These are phyloP conservation scores for Fagus crenata DNA, from an alignment of 306 rosid genomes.

Conservation along the genomic window DNA sequence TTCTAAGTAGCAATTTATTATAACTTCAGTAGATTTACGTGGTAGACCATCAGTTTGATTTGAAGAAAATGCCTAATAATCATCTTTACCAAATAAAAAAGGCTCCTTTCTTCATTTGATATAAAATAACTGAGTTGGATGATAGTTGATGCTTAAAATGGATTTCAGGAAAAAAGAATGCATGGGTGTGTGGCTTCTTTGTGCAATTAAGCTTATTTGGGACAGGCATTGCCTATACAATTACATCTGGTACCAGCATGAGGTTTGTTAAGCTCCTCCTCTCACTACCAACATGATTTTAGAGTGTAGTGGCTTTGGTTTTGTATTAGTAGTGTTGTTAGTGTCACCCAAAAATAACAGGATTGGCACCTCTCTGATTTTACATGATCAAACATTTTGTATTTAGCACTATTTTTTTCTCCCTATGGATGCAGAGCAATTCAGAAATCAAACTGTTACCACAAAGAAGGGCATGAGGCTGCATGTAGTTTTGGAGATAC, in stretches of 20 bases:
- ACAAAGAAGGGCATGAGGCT: slow-evolving; percentile 27
- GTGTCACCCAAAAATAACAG: no score
- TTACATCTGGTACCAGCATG: slow-evolving; percentile 53
- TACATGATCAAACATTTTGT: no score
- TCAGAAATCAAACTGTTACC: slow-evolving; percentile 42
- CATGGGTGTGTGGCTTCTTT: slow-evolving; percentile 36
- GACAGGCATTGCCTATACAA: slow-evolving; percentile 52
- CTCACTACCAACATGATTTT: background rate
- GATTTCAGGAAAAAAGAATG: slow-evolving; percentile 37
- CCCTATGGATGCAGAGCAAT: slow-evolving; percentile 48
- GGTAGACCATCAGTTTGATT: no score
- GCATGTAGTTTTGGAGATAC: slow-evolving; percentile 36
- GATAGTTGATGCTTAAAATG: background rate
- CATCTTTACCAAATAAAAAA: background rate
- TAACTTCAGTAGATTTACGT: no score
- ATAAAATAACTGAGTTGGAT: no score
- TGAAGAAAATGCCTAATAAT: background rate
- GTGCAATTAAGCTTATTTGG: slow-evolving; percentile 54
- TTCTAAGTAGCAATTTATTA: no score
- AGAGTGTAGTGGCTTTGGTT: background rate
- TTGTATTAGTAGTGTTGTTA: no score
- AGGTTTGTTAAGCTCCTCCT: slow-evolving; percentile 36
- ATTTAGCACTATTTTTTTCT: slow-evolving; percentile 5
- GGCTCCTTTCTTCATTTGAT: background rate
- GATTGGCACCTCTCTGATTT: no score